phyloP scores from a whole-genome alignment of 495 filamentous ascomycete genomes.

The Penicillium coprophilum region DNA sequence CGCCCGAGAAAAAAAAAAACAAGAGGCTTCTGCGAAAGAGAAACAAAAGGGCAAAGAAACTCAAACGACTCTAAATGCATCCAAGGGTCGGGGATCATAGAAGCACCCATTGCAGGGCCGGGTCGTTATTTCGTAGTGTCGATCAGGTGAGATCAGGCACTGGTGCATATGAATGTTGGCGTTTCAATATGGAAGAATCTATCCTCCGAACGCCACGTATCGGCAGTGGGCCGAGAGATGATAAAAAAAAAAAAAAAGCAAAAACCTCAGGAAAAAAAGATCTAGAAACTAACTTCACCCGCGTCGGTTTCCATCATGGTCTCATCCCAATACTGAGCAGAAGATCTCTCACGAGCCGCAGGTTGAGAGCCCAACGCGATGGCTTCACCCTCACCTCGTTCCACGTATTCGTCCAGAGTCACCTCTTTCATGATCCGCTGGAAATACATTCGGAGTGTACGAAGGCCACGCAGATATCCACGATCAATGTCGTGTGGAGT shows the following conservation, averaged over 20 bases:
- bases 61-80: conserved; percentile 31
- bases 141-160: conserved; percentile 13
- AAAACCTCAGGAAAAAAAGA: neutral
- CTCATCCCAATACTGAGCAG: conserved; percentile 45
- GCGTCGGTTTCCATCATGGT: conserved; percentile 45
- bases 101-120: conserved; percentile 21
- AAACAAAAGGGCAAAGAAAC: conserved; percentile 19
- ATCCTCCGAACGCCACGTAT: conserved; percentile 21
- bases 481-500: conserved; percentile 78
- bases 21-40: conserved; percentile 15
- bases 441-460: conserved; percentile 80
- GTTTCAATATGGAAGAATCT: conserved; percentile 14
- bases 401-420: conserved; percentile 54
- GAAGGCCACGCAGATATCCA: conserved; percentile 85
- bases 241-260: conserved; percentile 7
- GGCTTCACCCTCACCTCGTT: conserved; percentile 50
- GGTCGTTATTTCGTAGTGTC: conserved; percentile 27
- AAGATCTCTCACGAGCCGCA: conserved; percentile 28
- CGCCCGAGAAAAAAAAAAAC: conserved; percentile 14
- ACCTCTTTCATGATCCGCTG: conserved; percentile 82
- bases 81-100: conserved; percentile 33
- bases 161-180: conserved; percentile 13
- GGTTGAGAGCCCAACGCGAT: conserved; percentile 37
- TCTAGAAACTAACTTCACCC: conserved; percentile 49
- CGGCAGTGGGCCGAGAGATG: conserved; percentile 5